A percentile compares a stretch with the other conserved stretches of the same genome.
phyloP scores from a whole-genome alignment of 2,329 filamentous ascomycete genomes.

The Dactylellina haptotyla region DNA sequence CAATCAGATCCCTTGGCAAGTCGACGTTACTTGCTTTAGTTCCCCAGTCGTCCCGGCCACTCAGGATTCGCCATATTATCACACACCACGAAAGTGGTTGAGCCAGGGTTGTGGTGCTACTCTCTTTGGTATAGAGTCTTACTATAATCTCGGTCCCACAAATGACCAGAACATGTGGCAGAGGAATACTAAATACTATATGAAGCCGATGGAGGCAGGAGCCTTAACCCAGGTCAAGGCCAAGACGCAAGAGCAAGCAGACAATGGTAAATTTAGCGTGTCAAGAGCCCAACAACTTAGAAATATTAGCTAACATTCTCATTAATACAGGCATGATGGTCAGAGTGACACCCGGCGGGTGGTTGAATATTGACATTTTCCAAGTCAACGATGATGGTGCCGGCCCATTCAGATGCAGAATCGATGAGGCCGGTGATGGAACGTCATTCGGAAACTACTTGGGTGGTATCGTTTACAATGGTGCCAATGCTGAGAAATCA shows the following conservation, averaged over 20 bases:
- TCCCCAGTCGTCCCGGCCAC: conserved; percentile 11
- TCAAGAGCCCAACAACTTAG: neutral
- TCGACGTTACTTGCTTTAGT: conserved; percentile 3
- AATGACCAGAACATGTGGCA: neutral
- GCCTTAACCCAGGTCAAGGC: conserved; percentile 7
- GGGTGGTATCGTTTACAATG: neutral
- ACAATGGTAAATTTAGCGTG: neutral
- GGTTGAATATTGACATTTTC: neutral
- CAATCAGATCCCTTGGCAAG: conserved; percentile 11
- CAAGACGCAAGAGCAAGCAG: neutral
- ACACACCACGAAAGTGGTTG: neutral
- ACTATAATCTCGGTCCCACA: neutral
- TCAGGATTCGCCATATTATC: neutral
- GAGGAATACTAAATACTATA: conserved; percentile 9
- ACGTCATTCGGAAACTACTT: neutral
- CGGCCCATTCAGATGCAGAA: neutral
- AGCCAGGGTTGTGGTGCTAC: conserved; percentile 11
- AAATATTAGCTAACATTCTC: neutral
- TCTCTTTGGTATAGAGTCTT: neutral
- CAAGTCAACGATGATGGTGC: conserved; percentile 26
- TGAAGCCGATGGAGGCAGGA: neutral
- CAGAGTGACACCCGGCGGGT: neutral
- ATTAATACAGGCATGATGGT: neutral
- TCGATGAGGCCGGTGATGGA: neutral
- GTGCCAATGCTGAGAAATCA: conserved; percentile 3